phyloP scores from a whole-genome alignment of 1,139 yeast species.

The Magnusiomyces ingens region DNA sequence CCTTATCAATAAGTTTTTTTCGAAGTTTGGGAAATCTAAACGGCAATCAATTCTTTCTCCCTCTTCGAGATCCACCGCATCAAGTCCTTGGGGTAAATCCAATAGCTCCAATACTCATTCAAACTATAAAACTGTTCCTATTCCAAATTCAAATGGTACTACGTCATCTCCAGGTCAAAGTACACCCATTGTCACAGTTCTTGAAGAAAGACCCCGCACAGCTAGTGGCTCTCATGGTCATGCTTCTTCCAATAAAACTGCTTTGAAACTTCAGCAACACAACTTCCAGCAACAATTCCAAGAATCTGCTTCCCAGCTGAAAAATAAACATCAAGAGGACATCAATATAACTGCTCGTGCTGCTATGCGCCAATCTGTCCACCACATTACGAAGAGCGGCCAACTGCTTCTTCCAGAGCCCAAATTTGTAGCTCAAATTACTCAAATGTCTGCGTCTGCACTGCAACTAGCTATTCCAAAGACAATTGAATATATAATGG shows the following conservation, averaged over 20 bases:
- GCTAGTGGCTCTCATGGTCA: not conserved
- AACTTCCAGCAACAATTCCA: not conserved
- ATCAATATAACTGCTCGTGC: not conserved
- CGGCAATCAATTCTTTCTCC: not conserved
- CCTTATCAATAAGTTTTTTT: not conserved
- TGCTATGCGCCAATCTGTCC: not conserved
- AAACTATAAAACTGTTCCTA: not conserved
- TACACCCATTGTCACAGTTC: constrained; percentile 3
- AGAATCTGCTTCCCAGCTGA: not conserved
- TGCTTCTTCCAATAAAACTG: not conserved
- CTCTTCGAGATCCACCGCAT: not conserved
- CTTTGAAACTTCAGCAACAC: not conserved
- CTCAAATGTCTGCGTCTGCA: constrained; percentile 4
- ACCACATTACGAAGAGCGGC: constrained; percentile 5
- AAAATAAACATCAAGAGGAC: not conserved
- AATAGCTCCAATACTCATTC: not conserved
- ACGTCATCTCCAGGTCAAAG: not conserved
- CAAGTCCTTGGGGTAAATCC: not conserved
- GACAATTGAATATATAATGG: not conserved
- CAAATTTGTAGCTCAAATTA: constrained; percentile 8
- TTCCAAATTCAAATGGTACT: not conserved
- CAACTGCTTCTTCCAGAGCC: constrained; percentile 11
- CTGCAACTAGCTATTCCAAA: constrained; percentile 3
- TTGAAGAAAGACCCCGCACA: not conserved
- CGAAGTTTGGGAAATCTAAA: not conserved